phyloP scores from a whole-genome alignment of 2,329 filamentous ascomycete species.

The Ceratocystis smalleyi region DNA sequence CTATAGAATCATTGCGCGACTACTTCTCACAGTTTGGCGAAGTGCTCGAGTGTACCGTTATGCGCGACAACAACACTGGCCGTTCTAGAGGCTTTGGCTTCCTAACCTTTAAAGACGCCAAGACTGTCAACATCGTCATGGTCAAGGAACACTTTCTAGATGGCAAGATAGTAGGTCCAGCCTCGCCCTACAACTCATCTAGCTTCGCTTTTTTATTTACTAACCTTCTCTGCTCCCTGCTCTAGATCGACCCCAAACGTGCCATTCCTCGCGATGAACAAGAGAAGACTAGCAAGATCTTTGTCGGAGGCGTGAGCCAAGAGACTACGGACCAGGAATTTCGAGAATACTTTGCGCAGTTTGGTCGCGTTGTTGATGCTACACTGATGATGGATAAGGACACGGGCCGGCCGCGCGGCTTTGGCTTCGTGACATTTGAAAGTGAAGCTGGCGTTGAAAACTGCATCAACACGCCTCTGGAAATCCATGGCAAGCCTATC shows the following conservation, averaged over 20 bases:
- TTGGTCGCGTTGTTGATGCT: slow-evolving; percentile 88
- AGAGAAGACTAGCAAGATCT: slow-evolving; percentile 96
- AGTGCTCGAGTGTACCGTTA: slow-evolving; percentile 96
- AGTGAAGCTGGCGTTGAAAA: slow-evolving; percentile 88
- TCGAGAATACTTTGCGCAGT: slow-evolving; percentile 90
- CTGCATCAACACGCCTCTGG: slow-evolving; percentile 67
- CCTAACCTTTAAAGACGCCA: slow-evolving; percentile 91
- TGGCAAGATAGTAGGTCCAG: slow-evolving; percentile 75
- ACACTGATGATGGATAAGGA: slow-evolving; percentile 99
- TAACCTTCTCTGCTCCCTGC: background rate
- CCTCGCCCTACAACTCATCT: background rate
- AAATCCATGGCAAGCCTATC: slow-evolving; percentile 90
- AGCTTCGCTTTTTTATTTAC: too few relatives aligned
- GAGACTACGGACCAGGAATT: slow-evolving; percentile 95
- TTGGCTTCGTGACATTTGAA: slow-evolving; percentile 97
- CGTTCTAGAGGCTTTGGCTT: slow-evolving; percentile 94
- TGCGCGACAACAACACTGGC: slow-evolving; percentile 88
- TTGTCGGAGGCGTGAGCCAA: slow-evolving; percentile 93
- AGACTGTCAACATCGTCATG: slow-evolving; percentile 98
- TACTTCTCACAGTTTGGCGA: slow-evolving; percentile 98
- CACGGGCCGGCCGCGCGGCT: slow-evolving; percentile 87
- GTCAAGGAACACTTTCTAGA: slow-evolving; percentile 98
- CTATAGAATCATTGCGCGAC: slow-evolving; percentile 76
- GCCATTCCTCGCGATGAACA: slow-evolving; percentile 96
- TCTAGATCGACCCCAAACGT: slow-evolving; percentile 88